phyloP scores from a whole-genome alignment of 768 basidiomycete genomes.

The Leccinellum luteum region DNA sequence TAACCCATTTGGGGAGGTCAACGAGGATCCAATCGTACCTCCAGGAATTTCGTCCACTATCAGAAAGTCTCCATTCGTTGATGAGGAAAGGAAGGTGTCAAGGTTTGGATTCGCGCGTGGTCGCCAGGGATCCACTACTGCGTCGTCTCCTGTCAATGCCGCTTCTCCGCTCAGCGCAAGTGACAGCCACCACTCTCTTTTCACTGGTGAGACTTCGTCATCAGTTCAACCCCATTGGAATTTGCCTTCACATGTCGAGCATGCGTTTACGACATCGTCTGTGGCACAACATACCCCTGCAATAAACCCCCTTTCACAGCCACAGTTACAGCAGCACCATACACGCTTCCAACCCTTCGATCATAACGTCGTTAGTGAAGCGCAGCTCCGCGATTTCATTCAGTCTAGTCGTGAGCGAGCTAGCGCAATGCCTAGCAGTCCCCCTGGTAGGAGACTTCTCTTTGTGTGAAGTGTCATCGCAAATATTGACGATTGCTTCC shows the following conservation, averaged over 20 bases:
- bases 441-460: conserved; percentile 50
- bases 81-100: conserved; percentile 64
- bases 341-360: conserved; percentile 58
- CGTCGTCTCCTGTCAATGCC: conserved; percentile 59
- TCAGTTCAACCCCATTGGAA: conserved; percentile 46
- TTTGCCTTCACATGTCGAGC: conserved; percentile 39
- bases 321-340: conserved; percentile 34
- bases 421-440: conserved; percentile 29
- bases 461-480: conserved; percentile 35
- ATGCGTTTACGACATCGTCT: conserved; percentile 47
- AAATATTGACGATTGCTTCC: conserved; percentile 34
- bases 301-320: conserved; percentile 32
- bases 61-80: conserved; percentile 48
- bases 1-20: conserved; percentile 71
- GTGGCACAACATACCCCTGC: conserved; percentile 46
- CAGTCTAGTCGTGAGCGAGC: conserved; percentile 64
- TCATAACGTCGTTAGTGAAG: conserved; percentile 58
- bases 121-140: conserved; percentile 53
- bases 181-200: conserved; percentile 49
- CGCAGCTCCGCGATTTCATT: conserved; percentile 74
- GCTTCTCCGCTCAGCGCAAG: conserved; percentile 54
- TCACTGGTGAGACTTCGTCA: conserved; percentile 38
- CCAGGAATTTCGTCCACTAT: conserved; percentile 31
- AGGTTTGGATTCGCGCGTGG: conserved; percentile 81
- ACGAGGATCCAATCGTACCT: conserved; percentile 43